Percentiles rank a stretch among this genome's conserved stretches.
Conservation (phyloP, 2,329 filamentous ascomycete species). For the Bipolaris gigantea region DNA sequence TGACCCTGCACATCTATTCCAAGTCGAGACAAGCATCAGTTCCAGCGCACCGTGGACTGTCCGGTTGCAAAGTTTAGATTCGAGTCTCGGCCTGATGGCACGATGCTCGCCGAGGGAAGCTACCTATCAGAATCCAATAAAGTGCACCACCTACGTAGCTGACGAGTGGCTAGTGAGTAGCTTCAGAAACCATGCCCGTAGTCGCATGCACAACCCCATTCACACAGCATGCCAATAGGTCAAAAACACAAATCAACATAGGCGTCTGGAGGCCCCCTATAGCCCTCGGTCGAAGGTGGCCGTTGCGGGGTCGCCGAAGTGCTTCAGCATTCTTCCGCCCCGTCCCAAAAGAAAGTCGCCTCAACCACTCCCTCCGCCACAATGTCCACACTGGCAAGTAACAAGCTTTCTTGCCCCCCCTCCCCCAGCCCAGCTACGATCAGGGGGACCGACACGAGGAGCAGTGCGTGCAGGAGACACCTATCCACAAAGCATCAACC, state of each 20-base stretch:
- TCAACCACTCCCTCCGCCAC: conserved; percentile 5
- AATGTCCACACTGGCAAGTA: background rate
- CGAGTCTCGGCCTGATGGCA: background rate
- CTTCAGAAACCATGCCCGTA: background rate
- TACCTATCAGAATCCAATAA: background rate
- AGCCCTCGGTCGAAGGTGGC: background rate
- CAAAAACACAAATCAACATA: background rate
- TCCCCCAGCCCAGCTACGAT: conserved; percentile 15
- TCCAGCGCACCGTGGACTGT: background rate
- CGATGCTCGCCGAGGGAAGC: background rate
- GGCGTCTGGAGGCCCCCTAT: background rate
- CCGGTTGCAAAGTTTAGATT: background rate
- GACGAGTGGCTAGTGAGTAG: background rate
- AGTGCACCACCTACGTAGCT: background rate
- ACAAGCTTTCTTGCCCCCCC: background rate
- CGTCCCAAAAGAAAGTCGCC: conserved; percentile 2
- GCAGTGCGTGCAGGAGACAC: conserved; percentile 19
- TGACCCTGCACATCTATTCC: background rate
- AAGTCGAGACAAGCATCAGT: background rate
- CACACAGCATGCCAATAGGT: background rate
- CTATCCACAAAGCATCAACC: conserved; percentile 13
- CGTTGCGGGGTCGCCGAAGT: conserved; percentile 5
- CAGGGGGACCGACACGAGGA: conserved; percentile 4
- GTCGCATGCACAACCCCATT: background rate
- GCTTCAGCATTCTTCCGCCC: background rate